phyloP scores from a whole-genome alignment of 352 stramenopile genomes.

The Pythium rishiriense region DNA sequence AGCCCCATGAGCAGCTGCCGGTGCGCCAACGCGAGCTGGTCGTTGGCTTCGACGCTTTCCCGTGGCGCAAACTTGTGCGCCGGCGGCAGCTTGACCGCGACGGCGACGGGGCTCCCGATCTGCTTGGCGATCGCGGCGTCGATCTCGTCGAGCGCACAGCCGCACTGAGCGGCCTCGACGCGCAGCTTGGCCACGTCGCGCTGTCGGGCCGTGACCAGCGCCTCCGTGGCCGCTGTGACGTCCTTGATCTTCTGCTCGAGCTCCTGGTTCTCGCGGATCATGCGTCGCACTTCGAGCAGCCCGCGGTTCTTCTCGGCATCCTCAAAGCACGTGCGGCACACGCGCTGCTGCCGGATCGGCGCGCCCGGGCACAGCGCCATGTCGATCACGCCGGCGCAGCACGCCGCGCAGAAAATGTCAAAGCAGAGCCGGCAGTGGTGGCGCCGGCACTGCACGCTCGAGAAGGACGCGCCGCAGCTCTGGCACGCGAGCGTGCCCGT shows the following conservation, averaged over 20 bases:
- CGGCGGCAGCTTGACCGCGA: slow-evolving; percentile 44
- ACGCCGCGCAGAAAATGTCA: slow-evolving; percentile 65
- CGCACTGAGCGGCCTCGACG: slow-evolving; percentile 35
- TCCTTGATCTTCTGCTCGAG: slow-evolving; percentile 53
- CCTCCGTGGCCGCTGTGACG: slow-evolving; percentile 42
- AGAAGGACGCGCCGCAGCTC: slow-evolving; percentile 51
- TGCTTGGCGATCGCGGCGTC: slow-evolving; percentile 48
- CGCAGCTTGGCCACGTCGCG: slow-evolving; percentile 49
- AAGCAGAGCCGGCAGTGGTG: slow-evolving; percentile 79
- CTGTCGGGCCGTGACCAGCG: slow-evolving; percentile 35
- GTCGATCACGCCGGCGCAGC: slow-evolving; percentile 47
- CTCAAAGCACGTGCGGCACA: slow-evolving; percentile 59
- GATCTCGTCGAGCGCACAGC: slow-evolving; percentile 50
- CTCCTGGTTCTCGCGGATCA: slow-evolving; percentile 62
- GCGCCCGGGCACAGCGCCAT: slow-evolving; percentile 63
- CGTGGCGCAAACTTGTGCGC: slow-evolving; percentile 67
- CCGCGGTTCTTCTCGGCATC: slow-evolving; percentile 50
- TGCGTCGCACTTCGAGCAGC: slow-evolving; percentile 45
- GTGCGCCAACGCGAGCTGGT: slow-evolving; percentile 61
- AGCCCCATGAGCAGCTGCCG: slow-evolving; percentile 71
- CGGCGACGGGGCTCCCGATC: slow-evolving; percentile 35
- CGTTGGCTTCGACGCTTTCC: slow-evolving; percentile 61
- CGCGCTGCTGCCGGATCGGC: slow-evolving; percentile 51
- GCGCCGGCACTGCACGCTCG: slow-evolving; percentile 35
- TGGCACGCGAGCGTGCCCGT: slow-evolving; percentile 38